Evolutionary conservation across 768 basidiomycete genomes (phyloP), one percentile per base, ranked within the genome.

Genomic region (Pleurotus giganteus): DNA sequence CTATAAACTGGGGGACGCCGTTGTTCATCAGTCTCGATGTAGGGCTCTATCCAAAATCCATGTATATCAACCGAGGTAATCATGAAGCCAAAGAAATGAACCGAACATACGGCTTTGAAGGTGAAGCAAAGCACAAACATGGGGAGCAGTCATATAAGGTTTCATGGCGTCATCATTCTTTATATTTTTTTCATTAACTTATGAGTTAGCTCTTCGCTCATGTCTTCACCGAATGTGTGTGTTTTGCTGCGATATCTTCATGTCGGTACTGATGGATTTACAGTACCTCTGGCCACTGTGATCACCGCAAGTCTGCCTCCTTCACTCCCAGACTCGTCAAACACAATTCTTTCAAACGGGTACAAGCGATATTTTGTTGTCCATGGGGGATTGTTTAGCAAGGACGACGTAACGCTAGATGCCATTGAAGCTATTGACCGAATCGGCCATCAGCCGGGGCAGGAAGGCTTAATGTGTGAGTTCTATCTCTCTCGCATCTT

Each of bases 71-170:
- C 69, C 84, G 96, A 59, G 96, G 96, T 15, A 98, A 98, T 72
- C 96, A 98, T 65, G 94, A 96, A 72, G 87, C 93, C 57, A 91
- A 91, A 68, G 94, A 98, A 43, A 98, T 99, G 97, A 99, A 99
- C 71, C 76, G 88, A 46, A 83, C 86, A 19, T 94, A 96, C 68
- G 94, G 94, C 1, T 95, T 95, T 64, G 93, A 96, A 69, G 94
- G 95, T 36, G 97, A 99, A 74, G 89, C 86, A 27, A 96, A 96
- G 65, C 89, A 96, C 65, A 98, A 99, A 68, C 93, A 96, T 61
- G 94, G 94, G 26, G 94, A 97, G 64, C 87, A 94, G 67, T 88
- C 92, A 0, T 98, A 95, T 75, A 94, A 94, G 81, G 91, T 86
- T 23, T 49, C 65, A 50, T 13, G 8, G 46, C 19, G 27, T 29